Evolutionary conservation across 2,329 filamentous ascomycete species (phyloP).

Genomic region (Ophiostoma sp.): DNA sequence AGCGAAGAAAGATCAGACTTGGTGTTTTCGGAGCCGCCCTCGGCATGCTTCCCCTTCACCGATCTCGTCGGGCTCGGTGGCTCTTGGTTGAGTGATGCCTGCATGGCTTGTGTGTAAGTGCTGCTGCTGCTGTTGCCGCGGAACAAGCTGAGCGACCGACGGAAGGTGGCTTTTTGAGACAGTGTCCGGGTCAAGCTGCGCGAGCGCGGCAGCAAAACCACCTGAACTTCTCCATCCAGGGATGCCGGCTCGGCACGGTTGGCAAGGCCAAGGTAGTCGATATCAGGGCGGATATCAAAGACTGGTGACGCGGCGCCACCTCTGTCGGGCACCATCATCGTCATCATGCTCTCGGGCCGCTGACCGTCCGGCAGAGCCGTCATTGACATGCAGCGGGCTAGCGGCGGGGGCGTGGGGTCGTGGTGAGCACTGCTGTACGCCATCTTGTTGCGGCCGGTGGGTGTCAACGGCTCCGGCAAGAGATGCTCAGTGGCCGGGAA

Average conservation of each 20-base stretch:
- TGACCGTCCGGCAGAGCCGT: conserved; percentile 15
- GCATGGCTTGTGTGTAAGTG: not conserved
- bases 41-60: conserved; percentile 14
- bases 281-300: conserved; percentile 49
- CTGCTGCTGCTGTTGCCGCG: conserved; percentile 22
- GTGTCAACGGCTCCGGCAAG: not conserved
- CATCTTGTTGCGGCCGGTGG: not conserved
- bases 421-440: not conserved
- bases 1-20: not conserved
- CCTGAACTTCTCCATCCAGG: conserved; percentile 11
- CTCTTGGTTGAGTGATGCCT: not conserved
- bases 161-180: conserved; percentile 32
- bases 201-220: conserved; percentile 27
- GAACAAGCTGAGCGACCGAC: conserved; percentile 36
- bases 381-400: conserved; percentile 22
- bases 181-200: conserved; percentile 33
- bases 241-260: conserved; percentile 31
- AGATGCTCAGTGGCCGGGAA: not conserved
- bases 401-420: not conserved
- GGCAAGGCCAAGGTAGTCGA: conserved; percentile 49
- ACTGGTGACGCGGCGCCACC: conserved; percentile 15
- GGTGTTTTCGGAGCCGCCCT: not conserved
- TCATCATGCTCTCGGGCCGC: not conserved
- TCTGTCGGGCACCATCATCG: not conserved
- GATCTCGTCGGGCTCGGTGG: not conserved